Evolutionary conservation across 257 asterid species (phyloP).

Genomic region (Buddleja alternifolia): DNA sequence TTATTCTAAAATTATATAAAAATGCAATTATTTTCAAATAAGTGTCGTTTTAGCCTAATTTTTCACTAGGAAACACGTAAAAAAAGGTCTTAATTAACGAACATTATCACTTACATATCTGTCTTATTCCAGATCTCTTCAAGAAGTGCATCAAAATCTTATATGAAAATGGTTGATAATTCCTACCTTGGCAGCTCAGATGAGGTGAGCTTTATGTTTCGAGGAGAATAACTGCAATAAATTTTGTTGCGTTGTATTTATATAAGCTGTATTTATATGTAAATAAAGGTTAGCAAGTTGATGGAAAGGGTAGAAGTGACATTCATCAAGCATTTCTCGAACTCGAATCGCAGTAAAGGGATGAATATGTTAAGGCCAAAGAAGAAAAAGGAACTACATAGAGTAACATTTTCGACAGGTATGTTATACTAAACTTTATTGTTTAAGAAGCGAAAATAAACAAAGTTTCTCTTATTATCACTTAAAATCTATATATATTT

Average conservation of each 20-base stretch:
- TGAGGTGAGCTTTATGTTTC: conserved; percentile 41
- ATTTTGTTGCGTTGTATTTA: background rate
- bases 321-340: conserved; percentile 63
- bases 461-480: background rate
- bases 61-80: background rate
- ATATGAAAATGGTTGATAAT: conserved; percentile 58
- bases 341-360: conserved; percentile 53
- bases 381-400: conserved; percentile 45
- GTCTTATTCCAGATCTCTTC: conserved; percentile 42
- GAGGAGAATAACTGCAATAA: background rate
- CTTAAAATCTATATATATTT: conserved; percentile 13
- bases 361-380: conserved; percentile 54
- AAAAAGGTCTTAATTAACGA: too few species aligned
- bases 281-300: conserved; percentile 45
- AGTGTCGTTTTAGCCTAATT: too few species aligned
- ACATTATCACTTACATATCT: background rate
- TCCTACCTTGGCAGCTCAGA: conserved; percentile 63
- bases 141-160: conserved; percentile 48
- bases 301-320: conserved; percentile 58
- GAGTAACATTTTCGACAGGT: conserved; percentile 53
- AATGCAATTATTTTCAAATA: too few species aligned
- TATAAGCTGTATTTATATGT: conserved; percentile 9
- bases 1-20: too few species aligned
- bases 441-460: conserved; percentile 9
- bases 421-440: background rate